Percentiles rank a stretch among this genome's conserved stretches.
Evolutionary conservation across 2,329 filamentous ascomycete species (phyloP).

Genomic region (Shiraia bambusicola): DNA sequence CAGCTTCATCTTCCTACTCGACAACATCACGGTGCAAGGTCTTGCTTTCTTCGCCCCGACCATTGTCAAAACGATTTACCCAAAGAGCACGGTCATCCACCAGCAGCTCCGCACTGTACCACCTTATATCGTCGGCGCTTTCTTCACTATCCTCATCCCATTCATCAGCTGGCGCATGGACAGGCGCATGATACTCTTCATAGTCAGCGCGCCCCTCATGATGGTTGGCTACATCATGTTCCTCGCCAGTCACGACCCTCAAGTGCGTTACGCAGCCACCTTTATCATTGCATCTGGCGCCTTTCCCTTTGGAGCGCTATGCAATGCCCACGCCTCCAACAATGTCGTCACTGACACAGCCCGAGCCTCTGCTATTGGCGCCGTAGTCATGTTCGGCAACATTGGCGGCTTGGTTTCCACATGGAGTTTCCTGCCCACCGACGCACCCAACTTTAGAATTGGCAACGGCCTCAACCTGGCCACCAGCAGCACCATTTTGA

Average conservation of each 20-base stretch:
- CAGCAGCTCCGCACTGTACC: conserved; percentile 72
- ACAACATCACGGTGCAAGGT: conserved; percentile 72
- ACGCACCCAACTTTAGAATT: conserved; percentile 67
- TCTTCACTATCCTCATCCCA: conserved; percentile 65
- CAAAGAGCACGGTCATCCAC: conserved; percentile 56
- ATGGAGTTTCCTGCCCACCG: conserved; percentile 65
- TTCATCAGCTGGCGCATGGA: conserved; percentile 64
- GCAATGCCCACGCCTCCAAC: conserved; percentile 67
- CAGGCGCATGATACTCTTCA: conserved; percentile 61
- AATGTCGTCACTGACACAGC: conserved; percentile 73
- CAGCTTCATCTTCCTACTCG: conserved; percentile 61
- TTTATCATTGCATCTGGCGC: conserved; percentile 68
- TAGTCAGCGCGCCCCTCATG: conserved; percentile 61
- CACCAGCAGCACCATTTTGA: conserved; percentile 57
- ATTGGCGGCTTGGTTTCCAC: conserved; percentile 68
- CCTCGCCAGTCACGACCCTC: conserved; percentile 53
- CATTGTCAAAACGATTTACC: conserved; percentile 70
- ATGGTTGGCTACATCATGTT: conserved; percentile 69
- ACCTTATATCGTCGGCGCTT: conserved; percentile 67
- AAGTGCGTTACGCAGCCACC: conserved; percentile 67
- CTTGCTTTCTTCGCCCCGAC: conserved; percentile 71
- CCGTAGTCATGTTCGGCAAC: conserved; percentile 71
- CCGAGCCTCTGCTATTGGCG: conserved; percentile 65
- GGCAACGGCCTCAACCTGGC: conserved; percentile 72
- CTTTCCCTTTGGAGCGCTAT: conserved; percentile 64